Conservation (phyloP, 2,329 filamentous ascomycete species). For the Penicillium sp. region DNA sequence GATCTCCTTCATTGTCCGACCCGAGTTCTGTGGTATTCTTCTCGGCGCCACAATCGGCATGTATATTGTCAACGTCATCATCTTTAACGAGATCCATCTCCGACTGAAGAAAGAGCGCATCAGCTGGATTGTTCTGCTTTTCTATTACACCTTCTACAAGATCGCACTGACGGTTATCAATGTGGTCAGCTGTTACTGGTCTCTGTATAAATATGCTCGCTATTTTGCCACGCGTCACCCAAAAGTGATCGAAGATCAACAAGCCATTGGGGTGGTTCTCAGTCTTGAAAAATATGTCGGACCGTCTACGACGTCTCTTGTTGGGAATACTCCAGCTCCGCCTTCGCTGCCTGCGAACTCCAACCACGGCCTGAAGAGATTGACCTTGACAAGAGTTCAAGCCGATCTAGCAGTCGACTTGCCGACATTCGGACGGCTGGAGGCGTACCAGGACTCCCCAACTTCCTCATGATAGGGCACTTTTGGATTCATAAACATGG, state of each 20-base stretch:
- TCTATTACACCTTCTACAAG: conserved; percentile 54
- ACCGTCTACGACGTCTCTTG: background rate
- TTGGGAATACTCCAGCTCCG: background rate
- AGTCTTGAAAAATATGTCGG: conserved; percentile 25
- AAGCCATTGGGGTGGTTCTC: conserved; percentile 40
- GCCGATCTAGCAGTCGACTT: conserved; percentile 2
- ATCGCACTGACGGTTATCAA: conserved; percentile 51
- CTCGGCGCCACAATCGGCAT: conserved; percentile 43
- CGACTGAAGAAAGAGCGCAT: conserved; percentile 51
- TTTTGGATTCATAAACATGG: background rate
- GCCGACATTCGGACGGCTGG: background rate
- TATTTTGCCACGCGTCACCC: conserved; percentile 55
- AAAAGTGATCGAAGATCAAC: conserved; percentile 54
- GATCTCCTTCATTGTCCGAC: conserved; percentile 50
- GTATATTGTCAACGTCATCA: conserved; percentile 49
- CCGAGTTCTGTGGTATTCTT: conserved; percentile 46
- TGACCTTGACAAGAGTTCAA: conserved; percentile 22
- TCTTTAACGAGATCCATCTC: conserved; percentile 57
- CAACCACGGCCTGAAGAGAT: conserved; percentile 11
- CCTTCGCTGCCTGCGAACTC: background rate
- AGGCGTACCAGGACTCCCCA: background rate
- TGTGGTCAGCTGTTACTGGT: conserved; percentile 47
- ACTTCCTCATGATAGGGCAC: background rate
- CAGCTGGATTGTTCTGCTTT: conserved; percentile 38
- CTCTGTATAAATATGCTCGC: conserved; percentile 50